phyloP scores from a whole-genome alignment of 208 protist species.

The Novymonas esmeraldas region DNA sequence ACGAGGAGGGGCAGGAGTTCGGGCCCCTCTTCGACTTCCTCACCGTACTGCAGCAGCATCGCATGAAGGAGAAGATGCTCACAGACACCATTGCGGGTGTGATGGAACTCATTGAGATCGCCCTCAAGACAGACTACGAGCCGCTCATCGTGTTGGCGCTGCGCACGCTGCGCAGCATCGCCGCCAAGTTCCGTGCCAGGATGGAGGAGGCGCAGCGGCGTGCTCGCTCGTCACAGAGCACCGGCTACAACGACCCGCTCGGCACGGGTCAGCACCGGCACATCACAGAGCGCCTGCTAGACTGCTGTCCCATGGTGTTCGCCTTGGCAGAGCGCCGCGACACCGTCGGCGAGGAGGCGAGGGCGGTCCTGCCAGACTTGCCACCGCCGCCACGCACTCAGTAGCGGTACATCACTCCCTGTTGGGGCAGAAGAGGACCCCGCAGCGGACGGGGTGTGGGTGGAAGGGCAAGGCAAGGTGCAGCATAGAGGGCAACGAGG shows the following conservation, averaged over 20 bases:
- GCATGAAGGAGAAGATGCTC: slow-evolving; percentile 71
- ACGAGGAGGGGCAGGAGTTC: slow-evolving; percentile 52
- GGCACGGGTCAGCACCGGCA: slow-evolving; percentile 35
- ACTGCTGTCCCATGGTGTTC: slow-evolving; percentile 40
- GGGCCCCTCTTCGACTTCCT: slow-evolving; percentile 76
- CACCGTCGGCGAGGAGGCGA: slow-evolving; percentile 56
- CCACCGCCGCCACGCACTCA: slow-evolving; percentile 29
- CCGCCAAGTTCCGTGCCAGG: slow-evolving; percentile 62
- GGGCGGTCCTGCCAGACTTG: slow-evolving; percentile 48
- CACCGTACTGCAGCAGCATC: slow-evolving; percentile 66
- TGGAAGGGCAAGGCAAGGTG: too few species aligned
- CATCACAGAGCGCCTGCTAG: slow-evolving; percentile 39
- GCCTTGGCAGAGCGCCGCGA: slow-evolving; percentile 49
- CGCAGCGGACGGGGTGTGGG: too few species aligned
- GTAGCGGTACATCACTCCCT: not conserved
- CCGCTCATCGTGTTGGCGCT: slow-evolving; percentile 52
- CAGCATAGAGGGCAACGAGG: too few species aligned
- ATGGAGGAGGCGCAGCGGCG: slow-evolving; percentile 56
- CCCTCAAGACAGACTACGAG: slow-evolving; percentile 50
- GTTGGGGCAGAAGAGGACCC: not conserved
- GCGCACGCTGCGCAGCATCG: slow-evolving; percentile 57
- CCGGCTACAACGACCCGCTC: slow-evolving; percentile 49
- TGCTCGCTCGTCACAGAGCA: slow-evolving; percentile 44
- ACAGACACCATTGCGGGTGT: slow-evolving; percentile 54
- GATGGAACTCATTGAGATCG: slow-evolving; percentile 54